Evolutionary conservation across 1,139 yeast genomes (phyloP).

Genomic region (Scheffersomyces insectosa): DNA sequence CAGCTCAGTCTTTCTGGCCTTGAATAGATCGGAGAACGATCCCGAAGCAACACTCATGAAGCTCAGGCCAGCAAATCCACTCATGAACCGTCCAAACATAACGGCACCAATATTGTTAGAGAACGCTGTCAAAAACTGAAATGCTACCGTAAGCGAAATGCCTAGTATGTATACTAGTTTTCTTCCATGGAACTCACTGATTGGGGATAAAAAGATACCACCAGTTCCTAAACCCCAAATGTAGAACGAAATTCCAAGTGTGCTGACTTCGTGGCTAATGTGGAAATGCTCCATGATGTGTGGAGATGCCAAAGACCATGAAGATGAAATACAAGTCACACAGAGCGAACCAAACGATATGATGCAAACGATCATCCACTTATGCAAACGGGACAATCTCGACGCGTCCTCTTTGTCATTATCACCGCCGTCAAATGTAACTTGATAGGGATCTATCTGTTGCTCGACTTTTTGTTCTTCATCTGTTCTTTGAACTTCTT

Average conservation of each 20-base stretch:
- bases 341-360: slow-evolving; percentile 27
- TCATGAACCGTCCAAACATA: slow-evolving; percentile 31
- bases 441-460: slow-evolving; percentile 12
- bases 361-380: slow-evolving; percentile 29
- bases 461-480: neutral
- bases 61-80: slow-evolving; percentile 36
- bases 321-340: slow-evolving; percentile 33
- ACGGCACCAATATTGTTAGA: slow-evolving; percentile 28
- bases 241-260: slow-evolving; percentile 30
- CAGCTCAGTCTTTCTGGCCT: slow-evolving; percentile 10
- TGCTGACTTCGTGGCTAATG: slow-evolving; percentile 27
- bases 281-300: slow-evolving; percentile 25
- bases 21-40: slow-evolving; percentile 33
- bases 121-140: slow-evolving; percentile 31
- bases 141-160: slow-evolving; percentile 20
- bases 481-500: neutral
- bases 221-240: slow-evolving; percentile 36
- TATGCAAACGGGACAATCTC: slow-evolving; percentile 21
- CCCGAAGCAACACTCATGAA: slow-evolving; percentile 40
- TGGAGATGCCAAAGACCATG: slow-evolving; percentile 31
- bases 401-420: slow-evolving; percentile 30
- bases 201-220: slow-evolving; percentile 33
- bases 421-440: slow-evolving; percentile 22
- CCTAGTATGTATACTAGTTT: slow-evolving; percentile 28
- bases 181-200: slow-evolving; percentile 36